Evolutionary conservation across 345 rosid genomes (phyloP), one percentile per base, ranked within the genome.

Genomic region (Geranium rotundifolium): DNA sequence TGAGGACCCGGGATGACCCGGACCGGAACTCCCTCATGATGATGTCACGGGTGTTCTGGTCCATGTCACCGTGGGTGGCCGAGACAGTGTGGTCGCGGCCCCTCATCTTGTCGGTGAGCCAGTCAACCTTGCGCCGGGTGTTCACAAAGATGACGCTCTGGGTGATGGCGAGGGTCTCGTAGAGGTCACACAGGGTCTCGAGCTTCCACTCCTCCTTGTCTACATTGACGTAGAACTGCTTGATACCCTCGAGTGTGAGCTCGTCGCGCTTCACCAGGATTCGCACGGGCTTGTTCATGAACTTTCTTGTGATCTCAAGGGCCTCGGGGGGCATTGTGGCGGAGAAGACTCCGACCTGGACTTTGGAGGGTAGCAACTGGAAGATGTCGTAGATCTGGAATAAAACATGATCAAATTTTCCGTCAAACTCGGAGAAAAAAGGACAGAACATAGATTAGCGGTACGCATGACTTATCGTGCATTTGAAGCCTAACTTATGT

Each of bases 241-340:
- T 87, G 77, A 89, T 87, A 81, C 97, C 97, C 77, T 90, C 97
- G 0, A 90, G 91, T 52, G 96, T 87, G 49, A 90, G 87, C 74
- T 87, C 92, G 46, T 90, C 97, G n/a, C 90, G 84, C 78, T 88
- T 90, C 27, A 88, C 96, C 67, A 90, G 76, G 60, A 90, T 88
- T 67, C 96, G 77, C 39, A 86, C 96, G 4, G 96, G 93, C 64
- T 88, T 85, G 71, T 83, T 88, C 96, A 88, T 88, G 67, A 90
- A 88, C 77, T 84, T 90, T 73, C 89, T 84, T 4, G 96, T 88
- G 65, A 90, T 90, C 76, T 90, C 93, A 17, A 90, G 91, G 7
- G 91, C 97, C 67, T 90, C 96, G 0, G 92, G 95, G 4, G 95
- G 97, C 93, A 90, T 88, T 14, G 97, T 90, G 4, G 96, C 97